Evolutionary conservation across 495 filamentous ascomycete genomes (phyloP).

Genomic region (Sporormia fimetaria): DNA sequence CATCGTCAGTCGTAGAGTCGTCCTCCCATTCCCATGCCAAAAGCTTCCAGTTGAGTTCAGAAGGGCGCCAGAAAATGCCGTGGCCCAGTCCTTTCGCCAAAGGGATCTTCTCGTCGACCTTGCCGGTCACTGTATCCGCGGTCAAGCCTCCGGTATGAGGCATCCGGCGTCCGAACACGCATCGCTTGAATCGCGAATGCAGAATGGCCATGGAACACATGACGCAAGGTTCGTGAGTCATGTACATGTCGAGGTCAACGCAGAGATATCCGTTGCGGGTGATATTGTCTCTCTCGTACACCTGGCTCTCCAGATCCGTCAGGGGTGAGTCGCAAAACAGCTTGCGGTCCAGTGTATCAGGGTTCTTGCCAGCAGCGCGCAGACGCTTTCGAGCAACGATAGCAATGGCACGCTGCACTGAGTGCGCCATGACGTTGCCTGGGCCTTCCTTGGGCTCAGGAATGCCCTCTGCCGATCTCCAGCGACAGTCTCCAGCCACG

Average conservation of each 20-base stretch:
- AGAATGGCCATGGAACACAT: slow-evolving; percentile 95
- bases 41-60: slow-evolving; percentile 88
- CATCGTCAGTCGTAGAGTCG: slow-evolving; percentile 1
- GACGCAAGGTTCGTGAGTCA: slow-evolving; percentile 88
- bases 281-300: slow-evolving; percentile 36
- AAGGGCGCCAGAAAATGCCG: slow-evolving; percentile 74
- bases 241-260: slow-evolving; percentile 77
- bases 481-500: slow-evolving; percentile 70
- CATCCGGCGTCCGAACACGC: slow-evolving; percentile 64
- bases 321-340: slow-evolving; percentile 33
- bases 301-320: slow-evolving; percentile 27
- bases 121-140: slow-evolving; percentile 29
- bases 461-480: slow-evolving; percentile 27
- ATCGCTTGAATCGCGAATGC: slow-evolving; percentile 74
- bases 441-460: slow-evolving; percentile 21
- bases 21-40: slow-evolving; percentile 62
- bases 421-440: slow-evolving; percentile 71
- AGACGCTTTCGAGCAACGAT: slow-evolving; percentile 65
- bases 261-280: slow-evolving; percentile 79
- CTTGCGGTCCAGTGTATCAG: background rate
- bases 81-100: slow-evolving; percentile 45
- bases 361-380: slow-evolving; percentile 9
- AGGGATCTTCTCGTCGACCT: slow-evolving; percentile 5
- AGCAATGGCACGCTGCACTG: slow-evolving; percentile 74
- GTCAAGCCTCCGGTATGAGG: slow-evolving; percentile 48